Evolutionary conservation across 352 stramenopile species (phyloP).

Genomic region (Phytopythium delawarense): DNA sequence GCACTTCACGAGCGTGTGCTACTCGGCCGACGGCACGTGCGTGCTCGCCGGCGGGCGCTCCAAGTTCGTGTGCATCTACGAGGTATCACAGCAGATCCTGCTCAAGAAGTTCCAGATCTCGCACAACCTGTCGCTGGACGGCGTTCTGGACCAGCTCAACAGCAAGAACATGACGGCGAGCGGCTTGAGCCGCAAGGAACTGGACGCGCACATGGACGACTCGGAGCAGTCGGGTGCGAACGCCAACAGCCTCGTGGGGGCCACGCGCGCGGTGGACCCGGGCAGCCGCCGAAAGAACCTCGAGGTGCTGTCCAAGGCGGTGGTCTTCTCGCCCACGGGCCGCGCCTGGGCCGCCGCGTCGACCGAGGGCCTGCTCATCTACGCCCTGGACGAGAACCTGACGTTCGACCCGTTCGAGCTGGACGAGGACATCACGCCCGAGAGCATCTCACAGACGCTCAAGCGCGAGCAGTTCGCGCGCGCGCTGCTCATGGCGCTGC

Average conservation of each 20-base stretch:
- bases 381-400: slow-evolving; percentile 94
- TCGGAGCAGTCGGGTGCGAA: slow-evolving; percentile 20
- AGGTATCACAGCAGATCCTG: slow-evolving; percentile 92
- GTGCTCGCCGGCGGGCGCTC: slow-evolving; percentile 96
- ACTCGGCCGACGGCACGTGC: slow-evolving; percentile 97
- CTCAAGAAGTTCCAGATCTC: slow-evolving; percentile 99
- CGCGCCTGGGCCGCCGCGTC: slow-evolving; percentile 96
- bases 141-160: slow-evolving; percentile 96
- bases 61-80: slow-evolving; percentile 99
- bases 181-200: slow-evolving; percentile 59
- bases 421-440: slow-evolving; percentile 96
- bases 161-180: slow-evolving; percentile 80
- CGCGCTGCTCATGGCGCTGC: slow-evolving; percentile 94
- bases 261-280: slow-evolving; percentile 90
- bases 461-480: slow-evolving; percentile 87
- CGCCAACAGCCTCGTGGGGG: slow-evolving; percentile 59
- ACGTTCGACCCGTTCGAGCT: slow-evolving; percentile 99
- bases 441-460: slow-evolving; percentile 87
- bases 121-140: slow-evolving; percentile 96
- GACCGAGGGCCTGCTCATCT: slow-evolving; percentile 97
- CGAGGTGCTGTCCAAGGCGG: slow-evolving; percentile 87
- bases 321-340: slow-evolving; percentile 97
- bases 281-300: slow-evolving; percentile 84
- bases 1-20: slow-evolving; percentile 99
- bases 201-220: slow-evolving; percentile 64